phyloP scores from a whole-genome alignment of 75 land plant genomes.

The Cryptomeria japonica region DNA sequence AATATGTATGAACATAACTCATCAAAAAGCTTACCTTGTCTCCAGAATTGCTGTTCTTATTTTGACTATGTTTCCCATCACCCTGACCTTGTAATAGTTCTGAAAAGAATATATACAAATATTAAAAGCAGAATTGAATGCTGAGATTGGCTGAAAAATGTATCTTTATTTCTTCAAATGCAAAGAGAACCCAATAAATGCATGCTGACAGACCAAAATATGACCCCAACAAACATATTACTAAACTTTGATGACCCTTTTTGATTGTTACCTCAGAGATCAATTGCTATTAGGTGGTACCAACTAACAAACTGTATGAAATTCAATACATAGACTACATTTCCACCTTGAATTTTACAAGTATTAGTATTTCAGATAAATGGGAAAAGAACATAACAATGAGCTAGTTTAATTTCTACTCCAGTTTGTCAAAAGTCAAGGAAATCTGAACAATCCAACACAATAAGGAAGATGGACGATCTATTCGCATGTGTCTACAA shows the following conservation, averaged over 20 bases:
- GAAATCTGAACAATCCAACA: neutral
- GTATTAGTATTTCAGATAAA: neutral
- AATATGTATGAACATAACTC: neutral
- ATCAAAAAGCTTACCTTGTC: constrained; percentile 1
- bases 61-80: neutral
- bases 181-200: neutral
- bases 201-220: neutral
- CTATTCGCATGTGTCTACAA: neutral
- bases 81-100: neutral
- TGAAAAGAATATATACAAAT: constrained; percentile 2
- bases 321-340: neutral
- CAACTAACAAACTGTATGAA: neutral
- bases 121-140: neutral
- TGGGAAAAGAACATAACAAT: neutral
- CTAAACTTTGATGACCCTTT: neutral
- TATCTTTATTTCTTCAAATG: neutral
- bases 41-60: neutral
- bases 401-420: neutral
- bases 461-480: neutral
- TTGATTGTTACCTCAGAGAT: neutral
- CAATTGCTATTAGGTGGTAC: neutral
- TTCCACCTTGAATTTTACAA: neutral
- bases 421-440: neutral
- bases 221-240: neutral
- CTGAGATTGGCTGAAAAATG: neutral